These are phyloP conservation scores for Osmanthus fragrans DNA, from an alignment of 257 asterid genomes.

Conservation along the genomic window DNA sequence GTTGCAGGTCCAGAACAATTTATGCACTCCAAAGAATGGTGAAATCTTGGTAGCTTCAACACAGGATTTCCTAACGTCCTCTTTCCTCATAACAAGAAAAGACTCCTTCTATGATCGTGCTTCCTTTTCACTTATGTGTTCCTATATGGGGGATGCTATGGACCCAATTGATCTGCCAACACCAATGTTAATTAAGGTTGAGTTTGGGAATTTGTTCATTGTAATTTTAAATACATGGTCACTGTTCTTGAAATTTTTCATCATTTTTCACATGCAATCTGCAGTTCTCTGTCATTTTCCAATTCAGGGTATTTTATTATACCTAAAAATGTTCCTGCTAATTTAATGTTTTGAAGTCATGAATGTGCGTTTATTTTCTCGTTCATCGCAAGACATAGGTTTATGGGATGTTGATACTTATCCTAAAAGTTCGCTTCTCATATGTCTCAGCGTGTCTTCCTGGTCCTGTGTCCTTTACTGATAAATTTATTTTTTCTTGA, in stretches of 20 bases:
- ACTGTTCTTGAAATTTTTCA: neutral
- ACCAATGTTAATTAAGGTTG: slow-evolving; percentile 82
- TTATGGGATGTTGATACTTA: slow-evolving; percentile 9
- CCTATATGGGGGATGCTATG: slow-evolving; percentile 88
- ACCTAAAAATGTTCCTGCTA: neutral
- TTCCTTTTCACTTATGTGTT: slow-evolving; percentile 81
- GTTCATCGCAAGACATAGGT: slow-evolving; percentile 7
- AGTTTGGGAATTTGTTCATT: slow-evolving; percentile 18
- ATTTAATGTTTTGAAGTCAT: neutral
- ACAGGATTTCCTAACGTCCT: slow-evolving; percentile 95
- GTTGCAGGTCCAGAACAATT: slow-evolving; percentile 95
- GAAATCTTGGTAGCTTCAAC: slow-evolving; percentile 99
- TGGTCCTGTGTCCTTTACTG: slow-evolving; percentile 13
- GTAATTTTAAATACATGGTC: slow-evolving; percentile 3
- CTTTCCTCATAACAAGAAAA: slow-evolving; percentile 91
- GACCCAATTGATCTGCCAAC: slow-evolving; percentile 89
- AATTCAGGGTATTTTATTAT: neutral
- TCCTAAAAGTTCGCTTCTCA: slow-evolving; percentile 3
- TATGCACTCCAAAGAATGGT: slow-evolving; percentile 98
- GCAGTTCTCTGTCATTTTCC: neutral
- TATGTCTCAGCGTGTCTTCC: neutral
- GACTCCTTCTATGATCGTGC: slow-evolving; percentile 97
- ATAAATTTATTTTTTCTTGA: slow-evolving; percentile 1
- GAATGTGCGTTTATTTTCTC: slow-evolving; percentile 9
- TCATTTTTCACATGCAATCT: neutral